Conservation (phyloP, 2,329 filamentous ascomycete genomes). For the Phyllosticta citriasiana region DNA sequence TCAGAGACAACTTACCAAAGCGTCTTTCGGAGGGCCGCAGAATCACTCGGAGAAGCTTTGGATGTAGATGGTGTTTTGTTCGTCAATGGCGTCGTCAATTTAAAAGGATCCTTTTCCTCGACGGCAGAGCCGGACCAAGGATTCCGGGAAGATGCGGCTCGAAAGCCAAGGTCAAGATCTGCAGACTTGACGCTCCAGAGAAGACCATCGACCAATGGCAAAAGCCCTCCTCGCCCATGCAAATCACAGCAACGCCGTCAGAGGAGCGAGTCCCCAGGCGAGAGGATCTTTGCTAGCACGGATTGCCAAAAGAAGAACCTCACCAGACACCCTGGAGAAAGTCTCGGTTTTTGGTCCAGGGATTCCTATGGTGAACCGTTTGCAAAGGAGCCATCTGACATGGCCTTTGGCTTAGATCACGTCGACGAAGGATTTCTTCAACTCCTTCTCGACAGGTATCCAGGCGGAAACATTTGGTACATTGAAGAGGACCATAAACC, state of each 20-base stretch:
- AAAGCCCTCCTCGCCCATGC: not conserved
- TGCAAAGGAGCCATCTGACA: not conserved
- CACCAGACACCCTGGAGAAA: conserved; percentile 4
- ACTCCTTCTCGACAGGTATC: conserved; percentile 13
- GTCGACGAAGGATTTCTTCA: conserved; percentile 14
- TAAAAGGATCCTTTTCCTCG: conserved; percentile 12
- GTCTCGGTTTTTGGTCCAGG: not conserved
- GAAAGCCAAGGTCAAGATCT: not conserved
- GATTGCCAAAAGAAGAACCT: conserved; percentile 3
- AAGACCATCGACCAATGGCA: not conserved
- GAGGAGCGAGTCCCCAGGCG: not conserved
- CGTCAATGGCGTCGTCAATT: conserved; percentile 14
- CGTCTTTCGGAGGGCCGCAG: conserved; percentile 13
- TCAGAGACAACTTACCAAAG: conserved; percentile 13
- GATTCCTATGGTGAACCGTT: not conserved
- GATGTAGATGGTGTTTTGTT: conserved; percentile 12
- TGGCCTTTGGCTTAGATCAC: conserved; percentile 5
- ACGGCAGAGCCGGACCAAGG: conserved; percentile 13
- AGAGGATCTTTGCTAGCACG: conserved; percentile 2
- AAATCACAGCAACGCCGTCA: not conserved
- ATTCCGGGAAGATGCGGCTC: not conserved
- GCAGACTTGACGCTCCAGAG: not conserved
- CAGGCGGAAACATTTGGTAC: conserved; percentile 14
- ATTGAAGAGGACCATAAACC: not conserved
- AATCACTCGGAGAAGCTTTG: conserved; percentile 12